Conservation (phyloP, 192 early-diverging fungal species). For the Linnemannia hyalina region DNA sequence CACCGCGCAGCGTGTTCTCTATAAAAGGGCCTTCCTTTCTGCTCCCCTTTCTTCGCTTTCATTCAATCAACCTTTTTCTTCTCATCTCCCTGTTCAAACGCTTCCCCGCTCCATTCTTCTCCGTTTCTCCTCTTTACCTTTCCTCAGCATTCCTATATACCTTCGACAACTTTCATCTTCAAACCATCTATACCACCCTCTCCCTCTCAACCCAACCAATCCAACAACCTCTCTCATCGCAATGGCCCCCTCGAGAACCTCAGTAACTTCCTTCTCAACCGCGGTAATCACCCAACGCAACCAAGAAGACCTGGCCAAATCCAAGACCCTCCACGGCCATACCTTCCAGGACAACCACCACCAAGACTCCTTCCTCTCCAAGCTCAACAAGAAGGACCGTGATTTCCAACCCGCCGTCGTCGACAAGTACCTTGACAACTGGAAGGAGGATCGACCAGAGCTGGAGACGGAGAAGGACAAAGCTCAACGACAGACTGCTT, state of each 20-base stretch:
- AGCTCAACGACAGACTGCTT: slow-evolving; percentile 62
- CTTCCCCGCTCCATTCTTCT: not conserved
- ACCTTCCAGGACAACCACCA: slow-evolving; percentile 45
- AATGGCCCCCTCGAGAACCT: slow-evolving; percentile 33
- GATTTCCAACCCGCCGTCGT: slow-evolving; percentile 75
- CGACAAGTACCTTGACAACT: slow-evolving; percentile 79
- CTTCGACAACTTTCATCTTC: not conserved
- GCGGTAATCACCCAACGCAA: slow-evolving; percentile 40
- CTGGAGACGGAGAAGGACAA: slow-evolving; percentile 73
- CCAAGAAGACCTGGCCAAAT: slow-evolving; percentile 66
- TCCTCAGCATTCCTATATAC: not conserved
- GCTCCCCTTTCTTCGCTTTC: too few relatives aligned
- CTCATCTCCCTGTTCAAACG: not conserved
- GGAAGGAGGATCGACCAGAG: slow-evolving; percentile 66
- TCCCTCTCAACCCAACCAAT: not conserved
- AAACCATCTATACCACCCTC: not conserved
- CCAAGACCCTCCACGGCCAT: slow-evolving; percentile 66
- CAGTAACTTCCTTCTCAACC: slow-evolving; percentile 16
- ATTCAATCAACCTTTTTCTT: too few relatives aligned
- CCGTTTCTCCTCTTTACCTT: not conserved
- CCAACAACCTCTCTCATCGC: not conserved
- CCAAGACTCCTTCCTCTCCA: slow-evolving; percentile 57
- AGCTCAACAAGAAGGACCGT: slow-evolving; percentile 74
- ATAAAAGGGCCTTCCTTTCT: not conserved
- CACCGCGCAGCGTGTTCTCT: not conserved